Evolutionary conservation across 2,329 filamentous ascomycete genomes (phyloP), one percentile per base, ranked within the genome.

Genomic region (Diplodia scrobiculata): DNA sequence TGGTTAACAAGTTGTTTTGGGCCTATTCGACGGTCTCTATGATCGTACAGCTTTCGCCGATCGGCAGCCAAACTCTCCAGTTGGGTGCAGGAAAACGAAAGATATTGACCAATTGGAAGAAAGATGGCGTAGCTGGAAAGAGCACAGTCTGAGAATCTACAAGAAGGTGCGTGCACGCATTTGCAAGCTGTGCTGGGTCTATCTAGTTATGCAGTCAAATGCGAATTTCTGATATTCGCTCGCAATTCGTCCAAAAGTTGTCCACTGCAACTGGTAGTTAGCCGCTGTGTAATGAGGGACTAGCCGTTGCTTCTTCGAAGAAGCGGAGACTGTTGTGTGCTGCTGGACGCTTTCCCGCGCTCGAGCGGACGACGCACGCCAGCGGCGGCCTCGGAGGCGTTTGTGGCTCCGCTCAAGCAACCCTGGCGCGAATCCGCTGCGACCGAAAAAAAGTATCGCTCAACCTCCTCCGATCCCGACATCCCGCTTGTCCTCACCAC

Each of bases 381-480:
- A 41, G 60, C 60, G 60, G 60, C 60, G 60, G 60, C 60, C 14
- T 63, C 60, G 60, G 60, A 63, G 60, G 60, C 38, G 27, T 13
- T 52, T 19, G 48, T 53, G 54, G 59, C 59, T 51, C 59, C 59
- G 45, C 45, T 41, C 62, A 13, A 55, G 52, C 36, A 53, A 65
- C 45, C 63, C 63, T 50, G 48, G 63, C 63, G 53, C 64, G 54
- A 66, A 58, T 66, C 53, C 47, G 36, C 48, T 53, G 53, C 64
- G 64, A 41, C 53, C 53, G 64, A 66, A 60, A 66, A 66, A 66
- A 66, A 66, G 64, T 66, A 59, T 66, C 45, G 47, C 48, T 48
- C 60, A 47, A 66, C 53, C 34, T 58, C 53, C 64, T 58, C 64
- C 64, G 64, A 66, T 34, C 29, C 47, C 54, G 47, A 66, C 47